Conservation (phyloP, 1,139 yeast species). For the Saccharomyces hybrid region DNA sequence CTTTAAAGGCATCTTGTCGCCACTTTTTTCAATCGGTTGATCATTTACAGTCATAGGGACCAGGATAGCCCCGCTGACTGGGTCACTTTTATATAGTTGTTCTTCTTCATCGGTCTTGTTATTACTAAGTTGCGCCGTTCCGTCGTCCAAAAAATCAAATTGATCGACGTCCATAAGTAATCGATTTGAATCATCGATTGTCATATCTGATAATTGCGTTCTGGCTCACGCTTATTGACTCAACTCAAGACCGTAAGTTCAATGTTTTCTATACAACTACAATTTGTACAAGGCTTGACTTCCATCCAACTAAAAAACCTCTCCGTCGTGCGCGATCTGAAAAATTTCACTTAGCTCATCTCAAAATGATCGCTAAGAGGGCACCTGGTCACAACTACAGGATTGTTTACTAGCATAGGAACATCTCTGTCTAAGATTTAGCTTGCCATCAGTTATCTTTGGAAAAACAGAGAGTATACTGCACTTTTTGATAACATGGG, state of each 20-base stretch:
- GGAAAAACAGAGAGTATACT: not conserved
- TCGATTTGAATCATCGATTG: slow-evolving; percentile 1
- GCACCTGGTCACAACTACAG: not conserved
- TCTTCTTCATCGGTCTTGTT: slow-evolving; percentile 4
- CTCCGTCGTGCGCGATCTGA: not conserved
- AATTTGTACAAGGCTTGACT: not conserved
- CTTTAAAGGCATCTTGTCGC: slow-evolving; percentile 33
- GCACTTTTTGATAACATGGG: slow-evolving; percentile 10
- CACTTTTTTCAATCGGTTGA: slow-evolving; percentile 19
- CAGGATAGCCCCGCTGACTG: slow-evolving; percentile 34
- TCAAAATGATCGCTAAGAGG: not conserved
- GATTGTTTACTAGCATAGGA: not conserved
- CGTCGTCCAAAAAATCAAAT: slow-evolving; percentile 25
- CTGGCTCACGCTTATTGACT: not conserved
- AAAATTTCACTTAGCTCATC: not conserved
- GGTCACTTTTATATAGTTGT: slow-evolving; percentile 26
- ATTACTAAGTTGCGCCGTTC: slow-evolving; percentile 3
- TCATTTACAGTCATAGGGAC: slow-evolving; percentile 29
- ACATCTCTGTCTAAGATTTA: not conserved
- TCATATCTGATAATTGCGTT: not conserved
- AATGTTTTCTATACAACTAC: not conserved
- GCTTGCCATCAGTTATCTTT: not conserved
- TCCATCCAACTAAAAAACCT: not conserved
- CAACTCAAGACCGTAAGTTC: not conserved
- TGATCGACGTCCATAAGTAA: slow-evolving; percentile 27